Evolutionary conservation across 257 asterid genomes (phyloP).

Genomic region (Avicennia marina): DNA sequence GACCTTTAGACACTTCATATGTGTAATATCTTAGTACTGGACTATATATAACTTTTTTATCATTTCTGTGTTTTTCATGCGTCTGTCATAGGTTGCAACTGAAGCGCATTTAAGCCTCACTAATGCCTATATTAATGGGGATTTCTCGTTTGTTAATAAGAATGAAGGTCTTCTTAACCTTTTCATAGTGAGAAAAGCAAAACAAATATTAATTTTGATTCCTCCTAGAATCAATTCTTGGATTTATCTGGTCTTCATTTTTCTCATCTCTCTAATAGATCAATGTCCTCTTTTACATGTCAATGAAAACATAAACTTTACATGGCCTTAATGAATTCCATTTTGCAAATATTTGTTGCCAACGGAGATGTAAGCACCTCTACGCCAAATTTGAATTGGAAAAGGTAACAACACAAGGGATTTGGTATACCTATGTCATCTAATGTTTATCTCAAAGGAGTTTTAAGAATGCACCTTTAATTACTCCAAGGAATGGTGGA

Average conservation of each 20-base stretch:
- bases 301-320: no score
- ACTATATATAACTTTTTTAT: no score
- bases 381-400: conserved; percentile 37
- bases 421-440: background rate
- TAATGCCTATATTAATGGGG: conserved; percentile 80
- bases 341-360: conserved; percentile 63
- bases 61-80: no score
- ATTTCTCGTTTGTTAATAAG: conserved; percentile 69
- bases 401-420: conserved; percentile 35
- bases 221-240: no score
- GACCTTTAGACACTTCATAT: no score
- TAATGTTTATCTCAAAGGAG: background rate
- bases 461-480: background rate
- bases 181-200: conserved; percentile 75
- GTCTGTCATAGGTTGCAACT: conserved; percentile 65
- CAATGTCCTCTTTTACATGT: no score
- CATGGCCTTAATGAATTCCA: conserved; percentile 22
- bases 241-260: no score
- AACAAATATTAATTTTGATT: no score
- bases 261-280: no score
- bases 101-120: conserved; percentile 88
- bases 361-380: conserved; percentile 64
- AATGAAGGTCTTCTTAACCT: conserved; percentile 62
- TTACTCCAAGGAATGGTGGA: conserved; percentile 84
- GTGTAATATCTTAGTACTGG: no score